A percentile compares a stretch with the other conserved stretches of the same genome.
phyloP scores from a whole-genome alignment of 2,329 filamentous ascomycete species.

The Epichloe sylvatica region DNA sequence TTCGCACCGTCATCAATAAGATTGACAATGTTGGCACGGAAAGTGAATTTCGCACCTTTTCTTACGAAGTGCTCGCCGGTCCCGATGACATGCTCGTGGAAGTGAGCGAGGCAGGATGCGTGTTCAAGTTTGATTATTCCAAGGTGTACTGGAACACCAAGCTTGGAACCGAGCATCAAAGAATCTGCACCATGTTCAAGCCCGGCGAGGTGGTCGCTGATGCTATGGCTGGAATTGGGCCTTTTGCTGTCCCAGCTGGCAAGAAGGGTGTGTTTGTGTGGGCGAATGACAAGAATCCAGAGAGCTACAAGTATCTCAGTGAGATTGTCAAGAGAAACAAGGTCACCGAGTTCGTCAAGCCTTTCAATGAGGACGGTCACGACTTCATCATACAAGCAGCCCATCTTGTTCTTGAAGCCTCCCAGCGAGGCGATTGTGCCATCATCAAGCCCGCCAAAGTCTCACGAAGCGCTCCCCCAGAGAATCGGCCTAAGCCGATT shows the following conservation, averaged over 20 bases:
- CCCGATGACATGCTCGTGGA: slow-evolving; percentile 72
- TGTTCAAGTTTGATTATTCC: slow-evolving; percentile 85
- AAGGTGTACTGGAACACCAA: slow-evolving; percentile 98
- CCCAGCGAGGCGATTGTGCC: slow-evolving; percentile 36
- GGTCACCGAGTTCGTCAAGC: slow-evolving; percentile 54
- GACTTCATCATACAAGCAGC: slow-evolving; percentile 64
- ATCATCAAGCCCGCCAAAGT: slow-evolving; percentile 31
- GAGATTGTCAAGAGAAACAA: slow-evolving; percentile 67
- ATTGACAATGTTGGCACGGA: slow-evolving; percentile 73
- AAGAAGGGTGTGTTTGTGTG: slow-evolving; percentile 85
- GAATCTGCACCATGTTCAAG: slow-evolving; percentile 61
- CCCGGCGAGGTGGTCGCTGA: slow-evolving; percentile 86
- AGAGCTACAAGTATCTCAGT: slow-evolving; percentile 60
- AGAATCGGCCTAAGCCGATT: slow-evolving; percentile 22
- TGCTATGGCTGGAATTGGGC: slow-evolving; percentile 93
- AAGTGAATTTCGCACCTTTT: slow-evolving; percentile 81
- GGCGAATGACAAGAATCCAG: slow-evolving; percentile 94
- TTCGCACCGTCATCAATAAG: slow-evolving; percentile 93
- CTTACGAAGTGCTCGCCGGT: slow-evolving; percentile 79
- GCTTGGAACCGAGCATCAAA: slow-evolving; percentile 75
- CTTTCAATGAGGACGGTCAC: slow-evolving; percentile 72
- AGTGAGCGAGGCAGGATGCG: slow-evolving; percentile 66
- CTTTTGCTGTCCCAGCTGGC: slow-evolving; percentile 83
- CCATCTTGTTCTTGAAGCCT: slow-evolving; percentile 41
- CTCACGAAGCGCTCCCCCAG: slow-evolving; percentile 23